Percentiles rank a stretch among this genome's conserved stretches.
Conservation (phyloP, 164 flowering plant species). For the Warburgia ugandensis region DNA sequence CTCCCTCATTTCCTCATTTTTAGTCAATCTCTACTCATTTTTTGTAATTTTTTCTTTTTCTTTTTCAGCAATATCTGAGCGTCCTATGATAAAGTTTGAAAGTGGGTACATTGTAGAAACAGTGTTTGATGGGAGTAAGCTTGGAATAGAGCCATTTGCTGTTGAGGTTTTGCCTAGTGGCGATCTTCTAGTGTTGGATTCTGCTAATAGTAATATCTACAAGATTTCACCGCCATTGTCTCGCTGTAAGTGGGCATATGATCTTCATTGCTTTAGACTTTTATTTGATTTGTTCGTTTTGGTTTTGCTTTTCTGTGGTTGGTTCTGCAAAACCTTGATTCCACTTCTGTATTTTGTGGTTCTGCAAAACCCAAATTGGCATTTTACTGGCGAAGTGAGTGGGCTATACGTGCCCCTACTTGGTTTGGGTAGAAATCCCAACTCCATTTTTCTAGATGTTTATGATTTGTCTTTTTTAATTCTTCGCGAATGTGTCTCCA, state of each 20-base stretch:
- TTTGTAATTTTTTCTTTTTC: constrained; percentile 10
- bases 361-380: no score
- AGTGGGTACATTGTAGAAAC: constrained; percentile 91
- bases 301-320: neutral
- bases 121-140: constrained; percentile 96
- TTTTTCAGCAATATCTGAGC: constrained; percentile 53
- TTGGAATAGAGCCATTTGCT: constrained; percentile 83
- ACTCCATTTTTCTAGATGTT: no score
- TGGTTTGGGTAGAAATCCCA: no score
- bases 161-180: constrained; percentile 72
- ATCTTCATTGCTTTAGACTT: no score
- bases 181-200: constrained; percentile 83
- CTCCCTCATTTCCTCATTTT: no score
- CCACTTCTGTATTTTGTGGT: neutral
- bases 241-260: constrained; percentile 59
- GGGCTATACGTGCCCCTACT: no score
- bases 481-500: no score
- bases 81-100: constrained; percentile 90
- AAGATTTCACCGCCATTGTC: constrained; percentile 74
- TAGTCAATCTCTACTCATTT: no score
- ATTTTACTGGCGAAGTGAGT: no score
- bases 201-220: constrained; percentile 80
- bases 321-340: neutral
- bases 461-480: no score
- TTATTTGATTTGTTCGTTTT: neutral